A percentile compares a stretch with the other conserved stretches of the same genome.
These are phyloP conservation scores for Begonia loranthoides DNA, from an alignment of 306 rosid genomes.

Conservation along the genomic window DNA sequence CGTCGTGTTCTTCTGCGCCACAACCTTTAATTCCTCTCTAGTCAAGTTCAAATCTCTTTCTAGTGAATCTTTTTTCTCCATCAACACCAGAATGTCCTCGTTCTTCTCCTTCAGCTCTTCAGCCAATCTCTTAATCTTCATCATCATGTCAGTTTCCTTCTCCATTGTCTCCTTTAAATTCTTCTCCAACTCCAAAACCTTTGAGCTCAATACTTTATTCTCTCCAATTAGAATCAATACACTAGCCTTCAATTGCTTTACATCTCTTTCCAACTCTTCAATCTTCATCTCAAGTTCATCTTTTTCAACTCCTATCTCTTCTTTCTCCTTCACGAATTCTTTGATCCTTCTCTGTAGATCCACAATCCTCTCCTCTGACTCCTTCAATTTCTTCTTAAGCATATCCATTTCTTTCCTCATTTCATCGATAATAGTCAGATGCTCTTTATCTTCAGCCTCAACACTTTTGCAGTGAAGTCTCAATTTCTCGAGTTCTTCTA, in stretches of 20 bases:
- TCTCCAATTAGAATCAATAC: slow-evolving; percentile 12
- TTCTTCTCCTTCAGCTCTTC: slow-evolving; percentile 33
- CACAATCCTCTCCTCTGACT: slow-evolving; percentile 12
- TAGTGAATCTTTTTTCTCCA: slow-evolving; percentile 8
- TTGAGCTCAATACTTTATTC: slow-evolving; percentile 12
- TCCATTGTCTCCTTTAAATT: slow-evolving; percentile 15
- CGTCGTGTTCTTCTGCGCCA: slow-evolving; percentile 21
- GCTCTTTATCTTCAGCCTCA: slow-evolving; percentile 18
- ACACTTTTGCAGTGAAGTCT: slow-evolving; percentile 13
- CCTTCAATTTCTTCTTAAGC: slow-evolving; percentile 19
- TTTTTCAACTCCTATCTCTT: slow-evolving; percentile 18
- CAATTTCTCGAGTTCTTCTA: slow-evolving; percentile 18
- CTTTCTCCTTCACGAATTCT: slow-evolving; percentile 22
- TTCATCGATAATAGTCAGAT: slow-evolving; percentile 11
- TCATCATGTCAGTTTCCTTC: slow-evolving; percentile 20
- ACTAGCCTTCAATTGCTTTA: slow-evolving; percentile 15
- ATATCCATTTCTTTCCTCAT: slow-evolving; percentile 26
- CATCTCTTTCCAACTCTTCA: slow-evolving; percentile 23
- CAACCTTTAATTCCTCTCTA: slow-evolving; percentile 16
- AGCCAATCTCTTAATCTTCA: slow-evolving; percentile 18
- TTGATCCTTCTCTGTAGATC: slow-evolving; percentile 28
- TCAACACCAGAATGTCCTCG: slow-evolving; percentile 19
- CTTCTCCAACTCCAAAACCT: slow-evolving; percentile 19
- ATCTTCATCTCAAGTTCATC: slow-evolving; percentile 10
- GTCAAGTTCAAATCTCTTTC: slow-evolving; percentile 10